Percentiles rank a stretch among this genome's conserved stretches.
Conservation (phyloP, 2,329 filamentous ascomycete species). For the Mycosphaerella arachidis region DNA sequence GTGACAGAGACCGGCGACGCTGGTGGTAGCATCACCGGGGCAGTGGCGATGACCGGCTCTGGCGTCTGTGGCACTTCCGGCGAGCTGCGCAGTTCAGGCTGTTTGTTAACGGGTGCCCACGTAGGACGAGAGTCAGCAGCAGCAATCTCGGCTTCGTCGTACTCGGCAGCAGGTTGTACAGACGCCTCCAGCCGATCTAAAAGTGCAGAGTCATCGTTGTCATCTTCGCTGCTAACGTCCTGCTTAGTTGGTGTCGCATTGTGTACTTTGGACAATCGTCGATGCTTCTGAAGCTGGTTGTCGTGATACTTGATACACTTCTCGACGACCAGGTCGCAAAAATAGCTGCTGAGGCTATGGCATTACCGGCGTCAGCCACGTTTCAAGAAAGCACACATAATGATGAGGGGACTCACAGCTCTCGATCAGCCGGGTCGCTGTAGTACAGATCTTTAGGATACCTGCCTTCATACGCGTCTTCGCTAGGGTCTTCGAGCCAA, state of each 20-base stretch:
- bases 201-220: background rate
- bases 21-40: background rate
- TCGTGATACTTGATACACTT: slow-evolving; percentile 15
- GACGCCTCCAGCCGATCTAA: background rate
- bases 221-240: background rate
- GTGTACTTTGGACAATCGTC: background rate
- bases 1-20: background rate
- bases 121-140: background rate
- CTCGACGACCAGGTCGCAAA: slow-evolving; percentile 13
- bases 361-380: background rate
- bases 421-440: slow-evolving; percentile 5
- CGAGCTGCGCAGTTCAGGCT: background rate
- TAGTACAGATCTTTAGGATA: slow-evolving; percentile 8
- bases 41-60: background rate
- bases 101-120: slow-evolving; percentile 1
- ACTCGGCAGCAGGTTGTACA: background rate
- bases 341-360: slow-evolving; percentile 8
- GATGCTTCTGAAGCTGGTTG: slow-evolving; percentile 12
- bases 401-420: slow-evolving; percentile 6
- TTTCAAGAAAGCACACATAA: background rate
- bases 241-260: background rate
- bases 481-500: slow-evolving; percentile 10
- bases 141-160: background rate
- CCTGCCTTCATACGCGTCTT: slow-evolving; percentile 5
- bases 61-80: background rate